A percentile compares a stretch with the other conserved stretches of the same genome.
Conservation (phyloP, 1,284 basidiomycete species). For the Apiotrichum montevideense region DNA sequence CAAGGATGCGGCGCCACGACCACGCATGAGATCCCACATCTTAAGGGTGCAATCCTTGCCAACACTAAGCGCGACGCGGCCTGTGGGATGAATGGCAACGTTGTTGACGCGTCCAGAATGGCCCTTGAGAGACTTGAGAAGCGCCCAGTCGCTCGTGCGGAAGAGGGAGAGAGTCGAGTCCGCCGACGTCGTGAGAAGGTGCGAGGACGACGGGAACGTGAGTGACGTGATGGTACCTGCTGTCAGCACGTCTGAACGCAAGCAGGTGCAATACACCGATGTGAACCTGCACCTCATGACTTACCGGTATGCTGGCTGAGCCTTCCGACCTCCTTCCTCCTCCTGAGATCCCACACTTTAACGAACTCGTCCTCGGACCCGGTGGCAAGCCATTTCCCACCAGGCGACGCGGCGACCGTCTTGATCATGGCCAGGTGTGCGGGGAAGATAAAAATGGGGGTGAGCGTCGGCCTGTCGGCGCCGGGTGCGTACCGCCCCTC, state of each 20-base stretch:
- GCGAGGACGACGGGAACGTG: conserved; percentile 77
- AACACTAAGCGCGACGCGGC: conserved; percentile 82
- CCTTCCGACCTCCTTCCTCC: conserved; percentile 85
- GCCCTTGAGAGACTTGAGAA: conserved; percentile 80
- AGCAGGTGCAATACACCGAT: neutral
- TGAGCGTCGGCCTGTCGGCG: conserved; percentile 48
- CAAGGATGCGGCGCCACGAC: conserved; percentile 78
- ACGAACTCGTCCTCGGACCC: conserved; percentile 92
- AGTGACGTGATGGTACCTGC: conserved; percentile 85
- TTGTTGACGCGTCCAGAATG: conserved; percentile 89
- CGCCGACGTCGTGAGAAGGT: conserved; percentile 82
- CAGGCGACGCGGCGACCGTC: conserved; percentile 77
- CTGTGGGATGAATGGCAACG: conserved; percentile 84
- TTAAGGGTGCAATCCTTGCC: conserved; percentile 83
- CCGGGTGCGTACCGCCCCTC: conserved; percentile 54
- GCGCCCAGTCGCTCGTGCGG: conserved; percentile 85
- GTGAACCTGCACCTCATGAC: conserved; percentile 21
- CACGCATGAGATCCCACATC: conserved; percentile 99
- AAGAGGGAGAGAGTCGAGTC: conserved; percentile 86
- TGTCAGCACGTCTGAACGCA: neutral
- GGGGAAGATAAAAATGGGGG: conserved; percentile 90
- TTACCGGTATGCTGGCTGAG: conserved; percentile 86
- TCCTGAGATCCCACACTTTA: conserved; percentile 92
- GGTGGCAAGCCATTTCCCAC: conserved; percentile 92
- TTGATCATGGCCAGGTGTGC: conserved; percentile 92